Evolutionary conservation across 2,329 filamentous ascomycete genomes (phyloP).

Genomic region (Curvularia verruculosa): DNA sequence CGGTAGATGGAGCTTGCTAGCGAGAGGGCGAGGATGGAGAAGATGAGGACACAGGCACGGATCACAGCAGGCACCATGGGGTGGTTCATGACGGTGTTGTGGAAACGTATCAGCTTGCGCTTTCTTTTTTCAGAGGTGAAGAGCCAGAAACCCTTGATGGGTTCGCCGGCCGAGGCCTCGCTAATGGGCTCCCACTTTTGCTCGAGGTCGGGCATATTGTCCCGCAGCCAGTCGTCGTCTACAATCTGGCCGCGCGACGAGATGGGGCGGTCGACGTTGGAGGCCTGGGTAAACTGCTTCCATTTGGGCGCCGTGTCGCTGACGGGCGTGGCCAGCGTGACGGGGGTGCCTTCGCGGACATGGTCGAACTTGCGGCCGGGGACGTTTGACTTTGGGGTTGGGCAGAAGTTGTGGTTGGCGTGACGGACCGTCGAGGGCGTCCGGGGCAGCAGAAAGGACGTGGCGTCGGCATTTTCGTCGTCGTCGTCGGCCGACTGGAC

Average conservation of each 20-base stretch:
- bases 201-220: constrained; percentile 56
- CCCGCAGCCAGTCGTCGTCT: constrained; percentile 55
- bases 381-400: constrained; percentile 48
- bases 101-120: constrained; percentile 65
- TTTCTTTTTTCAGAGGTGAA: constrained; percentile 56
- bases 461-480: constrained; percentile 41
- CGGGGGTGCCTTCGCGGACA: constrained; percentile 46
- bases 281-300: constrained; percentile 47
- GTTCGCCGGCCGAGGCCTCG: constrained; percentile 57
- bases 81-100: constrained; percentile 74
- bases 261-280: constrained; percentile 35
- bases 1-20: constrained; percentile 77
- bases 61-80: constrained; percentile 85
- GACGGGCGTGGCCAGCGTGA: constrained; percentile 44
- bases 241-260: constrained; percentile 46
- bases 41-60: constrained; percentile 79
- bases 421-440: constrained; percentile 44
- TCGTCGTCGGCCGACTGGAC: constrained; percentile 48
- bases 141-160: constrained; percentile 57
- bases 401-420: constrained; percentile 48
- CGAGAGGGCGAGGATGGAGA: constrained; percentile 78
- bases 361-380: constrained; percentile 50
- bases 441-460: constrained; percentile 42
- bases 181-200: constrained; percentile 62
- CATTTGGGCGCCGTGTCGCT: constrained; percentile 48